Base-by-base conservation (phyloP, 192 early-diverging fungal species). In the Coemansia sp. region DNA sequence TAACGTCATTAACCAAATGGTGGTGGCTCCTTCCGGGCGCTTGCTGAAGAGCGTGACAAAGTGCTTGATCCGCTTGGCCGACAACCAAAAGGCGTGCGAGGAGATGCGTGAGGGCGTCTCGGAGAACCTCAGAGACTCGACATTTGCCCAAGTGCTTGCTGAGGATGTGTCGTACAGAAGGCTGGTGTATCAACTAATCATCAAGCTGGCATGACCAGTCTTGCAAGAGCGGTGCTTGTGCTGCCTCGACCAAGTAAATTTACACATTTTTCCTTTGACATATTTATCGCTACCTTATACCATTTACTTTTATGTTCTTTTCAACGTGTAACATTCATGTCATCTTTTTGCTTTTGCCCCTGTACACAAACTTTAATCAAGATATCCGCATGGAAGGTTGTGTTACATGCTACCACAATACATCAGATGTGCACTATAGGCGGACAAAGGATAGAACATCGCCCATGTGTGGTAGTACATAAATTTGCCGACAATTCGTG, bases 11-110 rank as follows among this genome's bases (percentile, higher is more conserved):
- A 89, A 84, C 61, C 94, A 97, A 75, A 86, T 99, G 51, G 91
- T 94, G 4, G 91, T 94, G 5, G 87, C 91, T 23, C 90, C 92
- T 50, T 92, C 93, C 3, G 88, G 94, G 19, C 85, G 95, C 25
- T 76, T 98, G 60, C 84, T 98, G 62, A 99, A 99, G 76, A 95
- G 95, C 76, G 94, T 98, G 42, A 88, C 96, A 65, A 86, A 95
- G 37, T 98, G 95, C 63, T 95, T 97, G 73, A 78, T 96, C 65
- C 87, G 97, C 23, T 85, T 99, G 69, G 92, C 93, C 0, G 97
- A 99, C 67, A 96, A 99, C 75, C 89, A 92, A 68, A 85, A 95
- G 57, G 95, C 95, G 1, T 87, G 93, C 37, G 94, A 96, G 71
- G 94, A 95, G 29, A 84, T 99, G 70, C 88, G 94, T 23, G 94